Evolutionary conservation across 208 protist genomes (phyloP), one percentile per base, ranked within the genome.

Genomic region (Crithidia sp.): DNA sequence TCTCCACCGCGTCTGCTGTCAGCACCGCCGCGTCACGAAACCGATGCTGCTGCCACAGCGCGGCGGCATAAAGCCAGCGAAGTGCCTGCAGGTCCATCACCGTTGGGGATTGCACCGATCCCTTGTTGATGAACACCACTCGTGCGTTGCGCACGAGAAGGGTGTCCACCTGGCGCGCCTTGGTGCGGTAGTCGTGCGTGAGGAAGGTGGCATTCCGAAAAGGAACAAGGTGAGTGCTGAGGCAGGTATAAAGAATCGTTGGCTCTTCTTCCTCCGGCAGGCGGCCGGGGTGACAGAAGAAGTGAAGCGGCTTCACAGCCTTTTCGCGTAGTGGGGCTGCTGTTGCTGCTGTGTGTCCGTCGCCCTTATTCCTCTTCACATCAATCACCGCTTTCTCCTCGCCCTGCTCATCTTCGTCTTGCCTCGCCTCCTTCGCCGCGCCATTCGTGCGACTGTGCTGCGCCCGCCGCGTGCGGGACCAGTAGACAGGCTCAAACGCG

Each of bases 51-150:
- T 80, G 78, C 17, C 45, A 74, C 41, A 7, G 36, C 0, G 79
- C 82, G 2, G 79, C 87, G 0, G 62, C 83, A 68, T 86, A 88
- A 13, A 90, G 65, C 85, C 87, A 92, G 36, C 77, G 84, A 13
- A 93, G 39, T 12, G 83, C 84, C 41, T 88, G 77, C 61, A 84
- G 19, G 65, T 90, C 81, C 71, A 86, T 85, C 12, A 82, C 12
- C 53, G 78, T 69, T 6, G 82, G 82, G 40, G 40, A 71, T 12
- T 44, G 40, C 16, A 52, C 7, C 2, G 54, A 44, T 5, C 84
- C 86, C 41, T 94, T 87, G 67, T 81, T 89, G 63, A 94, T 81
- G 60, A 94, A 63, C n/a, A 91, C 76, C n/a, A 87, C 78, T 8
- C 57, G 44, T 17, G 68, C 61, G 66, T 72, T 56, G n/a, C 36